A percentile compares a stretch with the other conserved stretches of the same genome.
Conservation (phyloP, 495 filamentous ascomycete genomes). For the Peziza echinospora region DNA sequence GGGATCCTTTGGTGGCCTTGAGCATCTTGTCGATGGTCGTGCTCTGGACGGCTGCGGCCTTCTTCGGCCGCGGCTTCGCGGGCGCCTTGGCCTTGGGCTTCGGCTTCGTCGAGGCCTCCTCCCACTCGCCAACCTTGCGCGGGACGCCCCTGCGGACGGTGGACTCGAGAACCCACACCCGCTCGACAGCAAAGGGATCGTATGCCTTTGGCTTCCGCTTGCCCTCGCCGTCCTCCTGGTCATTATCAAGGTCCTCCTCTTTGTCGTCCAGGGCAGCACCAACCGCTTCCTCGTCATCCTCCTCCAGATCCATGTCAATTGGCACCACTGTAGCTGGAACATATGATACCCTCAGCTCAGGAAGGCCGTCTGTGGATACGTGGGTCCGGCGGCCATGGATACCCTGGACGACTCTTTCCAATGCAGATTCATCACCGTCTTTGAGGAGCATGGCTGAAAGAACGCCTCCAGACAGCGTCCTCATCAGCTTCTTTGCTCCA, state of each 20-base stretch:
- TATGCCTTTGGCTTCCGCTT: constrained; percentile 39
- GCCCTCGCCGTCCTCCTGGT: constrained; percentile 28
- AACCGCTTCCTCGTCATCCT: constrained; percentile 33
- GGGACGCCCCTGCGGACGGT: constrained; percentile 50
- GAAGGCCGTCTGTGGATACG: constrained; percentile 47
- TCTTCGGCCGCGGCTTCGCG: too few relatives aligned
- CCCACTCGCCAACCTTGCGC: constrained; percentile 53
- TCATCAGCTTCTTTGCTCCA: constrained; percentile 70
- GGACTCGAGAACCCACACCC: constrained; percentile 56
- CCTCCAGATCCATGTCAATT: constrained; percentile 48
- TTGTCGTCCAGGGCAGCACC: constrained; percentile 29
- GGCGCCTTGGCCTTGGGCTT: constrained; percentile 1
- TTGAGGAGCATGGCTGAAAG: constrained; percentile 24
- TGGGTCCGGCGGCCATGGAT: constrained; percentile 48
- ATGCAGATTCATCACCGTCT: too few relatives aligned
- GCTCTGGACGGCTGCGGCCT: too few relatives aligned
- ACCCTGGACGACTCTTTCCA: constrained; percentile 30
- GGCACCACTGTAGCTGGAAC: constrained; percentile 54
- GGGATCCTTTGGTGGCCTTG: too few relatives aligned
- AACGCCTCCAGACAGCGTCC: constrained; percentile 45
- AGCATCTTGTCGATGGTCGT: too few relatives aligned
- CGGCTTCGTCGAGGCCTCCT: constrained; percentile 27
- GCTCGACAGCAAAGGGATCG: constrained; percentile 42
- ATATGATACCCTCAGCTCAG: constrained; percentile 59
- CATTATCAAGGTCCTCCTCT: constrained; percentile 33